Base-by-base conservation (phyloP, 306 rosid species). In the Cucurbita moschata region DNA sequence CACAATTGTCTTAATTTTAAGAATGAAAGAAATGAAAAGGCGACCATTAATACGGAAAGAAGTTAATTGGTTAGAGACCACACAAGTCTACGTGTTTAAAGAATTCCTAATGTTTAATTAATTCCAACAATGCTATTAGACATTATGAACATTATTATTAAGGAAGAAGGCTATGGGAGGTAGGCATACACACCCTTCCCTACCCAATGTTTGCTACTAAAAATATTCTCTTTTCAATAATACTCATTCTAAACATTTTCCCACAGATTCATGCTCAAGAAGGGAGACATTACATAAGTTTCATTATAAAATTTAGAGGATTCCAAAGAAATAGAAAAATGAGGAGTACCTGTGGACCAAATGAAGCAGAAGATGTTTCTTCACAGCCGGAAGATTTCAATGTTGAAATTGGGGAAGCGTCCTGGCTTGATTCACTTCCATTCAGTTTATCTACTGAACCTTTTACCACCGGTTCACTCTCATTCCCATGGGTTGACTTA, bases 401-500 rank as follows among this genome's bases (percentile, higher is more conserved):
- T 58, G 97, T 87, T 60, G 86, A 65, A 72, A 84, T 77, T 44
- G 91, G 87, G 71, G 94, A 80, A 74, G 71, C 71, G 77, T 82
- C 90, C 53, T 66, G 40, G 80, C 82, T 76, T 59, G 88, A 57
- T 82, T 90, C 94, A 77, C 82, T 85, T 85, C 90, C 98, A 77
- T 88, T 90, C 87, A 90, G 81, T 67, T 86, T 88, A 80, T 88
- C 90, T 43, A 87, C 74, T 11, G 78, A 76, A 71, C 84, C 75
- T 67, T 82, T 78, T 68, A 52, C 73, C 38, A 66, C 19, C 65
- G 57, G 66, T 79, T 85, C 97, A 61, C 78, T 58, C 75, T 87
- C 97, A 67, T 77, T 86, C 66, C 85, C 96, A 77, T 87, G 77
- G 77, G 78, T 73, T 74, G 90, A 68, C 86, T 90, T 94, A 23